Base-by-base conservation (phyloP, 73 alveolate species). In the Diophrys appendiculata region DNA sequence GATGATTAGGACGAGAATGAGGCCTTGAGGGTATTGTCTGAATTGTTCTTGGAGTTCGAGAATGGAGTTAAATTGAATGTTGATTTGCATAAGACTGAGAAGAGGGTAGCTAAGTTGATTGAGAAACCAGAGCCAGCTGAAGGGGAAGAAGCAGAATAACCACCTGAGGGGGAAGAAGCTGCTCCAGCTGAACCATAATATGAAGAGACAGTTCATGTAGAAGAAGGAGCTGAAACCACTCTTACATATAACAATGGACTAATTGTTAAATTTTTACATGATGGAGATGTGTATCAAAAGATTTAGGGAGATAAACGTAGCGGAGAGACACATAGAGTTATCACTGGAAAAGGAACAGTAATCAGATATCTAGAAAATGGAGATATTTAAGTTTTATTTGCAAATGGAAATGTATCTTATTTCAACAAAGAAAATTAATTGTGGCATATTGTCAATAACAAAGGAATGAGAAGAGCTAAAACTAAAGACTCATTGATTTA, bases 201-300 rank as follows among this genome's bases (percentile, higher is more conserved):
- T 11, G 78, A 70, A 70, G 78, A 70, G 55, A 34, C 52, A n/a
- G 71, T 25, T 27, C 22, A 35, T 0, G 33, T 22, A 30, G 25
- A n/a, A 8, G 5, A 32, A 33, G 69, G 96, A 5, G 84, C 88
- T 23, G 52, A 73, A 55, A 69, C 89, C 26, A 72, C 97, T 1
- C 54, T 95, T 75, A 93, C 98, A 11, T 89, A 77, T 81, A 70
- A 68, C 30, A 92, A 91, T 79, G 98, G 98, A 28, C 92, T 93
- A 54, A 65, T 93, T 0, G 95, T 93, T 54, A 90, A 90, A 69
- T 83, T 93, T 29, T 86, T 93, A 26, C 96, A 96, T 23, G 82
- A 81, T 74, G 98, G 98, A 72, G 53, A 72, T 52, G 14, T 70
- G 3, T 35, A 30, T 31, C 33, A 29, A 3, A 33, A 30, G 14